phyloP scores from a whole-genome alignment of 2,329 filamentous ascomycete species.

The Paecilomyces variotii region DNA sequence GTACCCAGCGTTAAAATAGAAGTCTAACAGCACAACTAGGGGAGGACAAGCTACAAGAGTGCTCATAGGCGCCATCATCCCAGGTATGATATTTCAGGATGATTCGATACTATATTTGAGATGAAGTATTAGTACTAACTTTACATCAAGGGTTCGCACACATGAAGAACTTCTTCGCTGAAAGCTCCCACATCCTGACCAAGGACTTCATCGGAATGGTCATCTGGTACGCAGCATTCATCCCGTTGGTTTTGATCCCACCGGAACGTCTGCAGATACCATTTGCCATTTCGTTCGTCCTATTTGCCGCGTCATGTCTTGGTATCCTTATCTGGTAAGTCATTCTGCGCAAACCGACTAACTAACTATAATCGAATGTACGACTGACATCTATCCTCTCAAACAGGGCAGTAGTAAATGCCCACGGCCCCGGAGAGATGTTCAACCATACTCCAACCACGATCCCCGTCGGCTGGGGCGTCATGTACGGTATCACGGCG shows the following conservation, averaged over 20 bases:
- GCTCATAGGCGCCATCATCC: conserved; percentile 11
- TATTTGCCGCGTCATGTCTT: conserved; percentile 12
- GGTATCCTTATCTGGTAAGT: conserved; percentile 12
- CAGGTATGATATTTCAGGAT: conserved; percentile 2
- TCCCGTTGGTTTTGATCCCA: conserved; percentile 12
- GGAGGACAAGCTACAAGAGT: conserved; percentile 17
- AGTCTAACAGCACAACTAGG: conserved; percentile 2
- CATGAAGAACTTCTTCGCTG: conserved; percentile 16
- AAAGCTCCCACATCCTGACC: conserved; percentile 14
- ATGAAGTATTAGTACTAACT: not conserved
- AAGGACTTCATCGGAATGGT: conserved; percentile 18
- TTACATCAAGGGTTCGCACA: conserved; percentile 7
- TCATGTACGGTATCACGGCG: conserved; percentile 18
- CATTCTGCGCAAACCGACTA: not conserved
- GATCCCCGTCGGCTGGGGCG: conserved; percentile 11
- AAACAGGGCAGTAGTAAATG: conserved; percentile 10
- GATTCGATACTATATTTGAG: not conserved
- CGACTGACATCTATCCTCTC: not conserved
- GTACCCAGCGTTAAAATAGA: not conserved
- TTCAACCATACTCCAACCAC: conserved; percentile 9
- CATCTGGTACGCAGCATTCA: conserved; percentile 15
- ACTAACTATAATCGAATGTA: not conserved
- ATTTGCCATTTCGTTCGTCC: conserved; percentile 14
- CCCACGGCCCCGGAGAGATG: conserved; percentile 12
- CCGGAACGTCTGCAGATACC: conserved; percentile 15